These are phyloP conservation scores for Coprinopsis strossmayeri DNA, from an alignment of 768 basidiomycete species.

Conservation along the genomic window DNA sequence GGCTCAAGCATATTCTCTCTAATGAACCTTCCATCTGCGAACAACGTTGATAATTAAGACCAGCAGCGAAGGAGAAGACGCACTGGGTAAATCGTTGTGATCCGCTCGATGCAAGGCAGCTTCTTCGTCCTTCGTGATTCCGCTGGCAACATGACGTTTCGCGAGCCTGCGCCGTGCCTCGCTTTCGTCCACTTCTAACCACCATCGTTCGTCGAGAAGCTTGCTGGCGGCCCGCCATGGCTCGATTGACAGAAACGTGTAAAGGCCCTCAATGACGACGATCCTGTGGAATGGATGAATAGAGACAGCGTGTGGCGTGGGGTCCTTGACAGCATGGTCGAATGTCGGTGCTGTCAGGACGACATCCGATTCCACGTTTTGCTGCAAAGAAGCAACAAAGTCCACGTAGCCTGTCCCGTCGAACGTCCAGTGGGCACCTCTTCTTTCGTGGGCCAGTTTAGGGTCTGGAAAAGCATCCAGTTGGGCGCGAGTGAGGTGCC, in stretches of 20 bases:
- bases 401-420: slow-evolving; percentile 64
- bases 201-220: slow-evolving; percentile 75
- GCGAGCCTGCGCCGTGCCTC: slow-evolving; percentile 58
- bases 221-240: slow-evolving; percentile 67
- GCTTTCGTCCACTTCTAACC: slow-evolving; percentile 50
- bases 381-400: slow-evolving; percentile 59
- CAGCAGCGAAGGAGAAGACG: slow-evolving; percentile 12
- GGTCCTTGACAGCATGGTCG: slow-evolving; percentile 85
- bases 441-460: slow-evolving; percentile 66
- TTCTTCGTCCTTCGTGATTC: slow-evolving; percentile 57
- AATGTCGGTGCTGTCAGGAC: slow-evolving; percentile 73
- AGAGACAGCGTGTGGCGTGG: slow-evolving; percentile 48
- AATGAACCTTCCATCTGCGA: slow-evolving; percentile 40
- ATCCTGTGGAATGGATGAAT: slow-evolving; percentile 66
- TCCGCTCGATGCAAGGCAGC: slow-evolving; percentile 69
- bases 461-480: slow-evolving; percentile 76
- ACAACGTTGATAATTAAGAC: slow-evolving; percentile 3
- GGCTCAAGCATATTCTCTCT: slow-evolving; percentile 40
- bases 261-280: slow-evolving; percentile 87
- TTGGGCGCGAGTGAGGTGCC: slow-evolving; percentile 79
- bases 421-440: slow-evolving; percentile 92
- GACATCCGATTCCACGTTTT: slow-evolving; percentile 22
- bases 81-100: slow-evolving; percentile 75
- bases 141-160: slow-evolving; percentile 70
- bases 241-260: slow-evolving; percentile 64